A percentile compares a stretch with the other conserved stretches of the same genome.
Conservation (phyloP, 352 stramenopile genomes). For the Phytophthora hibernalis region DNA sequence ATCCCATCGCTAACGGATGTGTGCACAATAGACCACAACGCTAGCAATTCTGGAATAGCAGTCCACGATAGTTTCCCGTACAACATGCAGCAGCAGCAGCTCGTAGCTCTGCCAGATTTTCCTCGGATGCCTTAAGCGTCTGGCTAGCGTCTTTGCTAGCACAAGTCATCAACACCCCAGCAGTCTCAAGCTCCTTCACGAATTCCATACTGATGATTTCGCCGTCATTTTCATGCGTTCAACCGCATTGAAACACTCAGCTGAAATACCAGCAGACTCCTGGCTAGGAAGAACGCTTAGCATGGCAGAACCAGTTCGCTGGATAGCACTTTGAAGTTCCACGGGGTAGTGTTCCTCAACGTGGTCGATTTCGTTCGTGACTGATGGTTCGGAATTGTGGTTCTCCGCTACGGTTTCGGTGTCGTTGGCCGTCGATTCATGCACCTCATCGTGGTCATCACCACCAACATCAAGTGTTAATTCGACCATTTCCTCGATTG, state of each 20-base stretch:
- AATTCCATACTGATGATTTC: constrained; percentile 12
- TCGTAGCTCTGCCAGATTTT: constrained; percentile 20
- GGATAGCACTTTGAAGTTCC: constrained; percentile 13
- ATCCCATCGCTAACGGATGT: constrained; percentile 11
- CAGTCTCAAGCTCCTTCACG: constrained; percentile 17
- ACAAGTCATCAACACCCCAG: constrained; percentile 17
- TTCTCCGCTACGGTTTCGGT: constrained; percentile 15
- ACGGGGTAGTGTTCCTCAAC: constrained; percentile 12
- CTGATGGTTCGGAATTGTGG: constrained; percentile 13
- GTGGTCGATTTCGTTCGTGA: constrained; percentile 25
- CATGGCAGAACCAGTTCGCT: constrained; percentile 17
- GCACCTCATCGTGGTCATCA: constrained; percentile 15
- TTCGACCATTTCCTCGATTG: constrained; percentile 22
- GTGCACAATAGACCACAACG: constrained; percentile 25
- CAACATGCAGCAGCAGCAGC: constrained; percentile 14
- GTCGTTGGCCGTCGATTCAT: constrained; percentile 8
- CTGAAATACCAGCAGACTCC: constrained; percentile 10
- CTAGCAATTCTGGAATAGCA: constrained; percentile 14
- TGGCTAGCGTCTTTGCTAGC: background rate
- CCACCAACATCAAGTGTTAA: constrained; percentile 13
- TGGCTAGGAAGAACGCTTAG: constrained; percentile 8
- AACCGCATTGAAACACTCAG: constrained; percentile 14
- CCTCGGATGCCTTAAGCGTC: constrained; percentile 3
- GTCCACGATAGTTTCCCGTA: constrained; percentile 6
- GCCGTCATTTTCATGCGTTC: constrained; percentile 15